Base-by-base conservation (phyloP, 305 asterid genomes). In the Fraxinus greggii region DNA sequence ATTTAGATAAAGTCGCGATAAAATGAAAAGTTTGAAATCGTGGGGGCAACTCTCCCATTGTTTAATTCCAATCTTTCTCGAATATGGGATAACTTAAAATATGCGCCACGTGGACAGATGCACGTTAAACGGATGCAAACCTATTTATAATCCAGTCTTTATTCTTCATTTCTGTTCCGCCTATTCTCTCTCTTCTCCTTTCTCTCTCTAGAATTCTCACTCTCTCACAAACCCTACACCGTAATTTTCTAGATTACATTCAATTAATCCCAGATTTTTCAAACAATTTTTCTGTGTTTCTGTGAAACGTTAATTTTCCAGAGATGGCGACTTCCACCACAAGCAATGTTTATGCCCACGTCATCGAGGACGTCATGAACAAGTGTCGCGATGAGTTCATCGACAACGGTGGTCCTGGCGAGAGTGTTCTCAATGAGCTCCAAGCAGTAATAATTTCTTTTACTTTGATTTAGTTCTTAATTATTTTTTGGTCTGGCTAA, bases 291-390 rank as follows among this genome's bases (percentile, higher is more conserved):
- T 24, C 21, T 67, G 24, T 33, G 31, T 67, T 76, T 45, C 75
- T 45, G 23, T 65, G 15, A 7, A 17, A n/a, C 63, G 51, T 81
- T 74, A 3, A 72, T 74, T 81, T 33, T 38, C 61, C 33, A 24
- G 69, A 38, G 45, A 95, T 95, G 99, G 95, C 94, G 63, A 92
- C 90, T 86, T 85, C 95, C 19, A 82, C 89, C 83, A 95, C 98
- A 54, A 94, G 97, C 88, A 90, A 80, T 85, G 96, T 95, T 33
- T 95, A 95, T 85, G 81, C 91, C 86, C 90, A 90, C 59, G 98
- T 95, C 80, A 95, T 95, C 82, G 99, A 92, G 81, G 99, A 95
- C 84, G 99, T 94, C 76, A 89, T 95, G 89, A 92, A 76, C 90
- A 95, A 95, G 89, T 93, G 93, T 79, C 97, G 97, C 77, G 97